Conservation (phyloP, 1,139 yeast genomes). For the Pneumocystis oryctolagi region DNA sequence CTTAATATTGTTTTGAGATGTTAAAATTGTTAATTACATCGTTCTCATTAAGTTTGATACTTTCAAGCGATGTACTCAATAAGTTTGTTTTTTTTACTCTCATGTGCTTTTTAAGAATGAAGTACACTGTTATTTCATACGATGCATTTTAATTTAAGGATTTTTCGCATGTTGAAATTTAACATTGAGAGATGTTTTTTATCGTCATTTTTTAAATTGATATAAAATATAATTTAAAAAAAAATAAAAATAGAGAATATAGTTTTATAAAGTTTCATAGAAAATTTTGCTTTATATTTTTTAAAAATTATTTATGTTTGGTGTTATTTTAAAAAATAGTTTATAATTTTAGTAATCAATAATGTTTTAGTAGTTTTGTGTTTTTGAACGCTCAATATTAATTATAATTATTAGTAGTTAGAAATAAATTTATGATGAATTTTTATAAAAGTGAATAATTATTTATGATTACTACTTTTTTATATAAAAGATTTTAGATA, state of each 20-base stretch:
- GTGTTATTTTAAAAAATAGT: neutral
- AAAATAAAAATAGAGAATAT: no score
- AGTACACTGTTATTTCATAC: neutral
- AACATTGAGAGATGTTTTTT: neutral
- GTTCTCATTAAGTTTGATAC: neutral
- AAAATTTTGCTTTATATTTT: neutral
- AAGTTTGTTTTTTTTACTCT: neutral
- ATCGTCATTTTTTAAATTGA: neutral
- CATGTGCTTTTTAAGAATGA: neutral
- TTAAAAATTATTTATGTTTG: neutral
- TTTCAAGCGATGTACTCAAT: neutral
- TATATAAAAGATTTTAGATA: no score
- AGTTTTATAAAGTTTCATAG: no score
- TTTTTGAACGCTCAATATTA: no score
- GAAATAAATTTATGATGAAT: no score
- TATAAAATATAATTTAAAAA: neutral
- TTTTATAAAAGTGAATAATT: no score
- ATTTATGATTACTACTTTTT: no score
- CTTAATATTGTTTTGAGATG: neutral
- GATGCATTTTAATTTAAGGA: neutral
- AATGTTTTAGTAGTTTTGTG: no score
- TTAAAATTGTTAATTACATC: neutral
- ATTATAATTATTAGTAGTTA: no score
- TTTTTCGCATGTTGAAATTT: neutral
- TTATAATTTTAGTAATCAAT: no score